Base-by-base conservation (phyloP, 192 early-diverging fungal genomes). In the Linderina pennispora region DNA sequence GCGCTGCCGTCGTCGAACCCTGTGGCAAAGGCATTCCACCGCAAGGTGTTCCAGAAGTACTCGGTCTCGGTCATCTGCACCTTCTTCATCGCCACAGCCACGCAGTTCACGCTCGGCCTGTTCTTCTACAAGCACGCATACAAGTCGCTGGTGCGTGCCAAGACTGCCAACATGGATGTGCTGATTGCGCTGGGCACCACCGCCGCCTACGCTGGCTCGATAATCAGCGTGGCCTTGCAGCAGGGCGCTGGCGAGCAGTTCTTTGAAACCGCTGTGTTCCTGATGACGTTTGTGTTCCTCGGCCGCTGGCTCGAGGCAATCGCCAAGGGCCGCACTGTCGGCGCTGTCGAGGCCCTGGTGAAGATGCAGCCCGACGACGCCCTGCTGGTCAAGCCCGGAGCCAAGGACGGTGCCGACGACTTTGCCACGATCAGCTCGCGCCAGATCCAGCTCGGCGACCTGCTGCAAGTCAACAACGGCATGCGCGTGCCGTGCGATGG, bases 91-190 rank as follows among this genome's bases (percentile, higher is more conserved):
- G 87, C 92, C 3, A 83, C 86, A 6, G 88, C 90, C 4, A 86
- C 92, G 5, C 93, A 96, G 64, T 84, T 98, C 70, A 81, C 85
- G 5, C 72, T 97, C 20, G 95, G 92, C 0, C 31, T 58, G 19
- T 74, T 83, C 21, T 98, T 98, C 59, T 88, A 92, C 50, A 55
- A 47, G 24, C 66, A 84, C 13, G 86, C 92, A 1, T 94, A 76
- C 63, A 86, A 87, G 50, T 82, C 92, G 18, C 49, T 95, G 8
- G 43, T 61, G 25, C 83, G 92, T 32, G 79, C 68, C 15, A 58
- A 79, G n/a, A 79, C 80, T 2, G 89, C 92, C 40, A 97, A 87
- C 26, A 98, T 98, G 96, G 96, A 98, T 45, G 87, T 95, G 14
- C 74, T 98, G 4, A 79, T 98, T 16, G 74, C 82, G 1, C 62